Percentiles rank a stretch among this genome's conserved stretches.
Evolutionary conservation across 2,329 filamentous ascomycete species (phyloP).

Genomic region (Tolypocladium pustulatum): DNA sequence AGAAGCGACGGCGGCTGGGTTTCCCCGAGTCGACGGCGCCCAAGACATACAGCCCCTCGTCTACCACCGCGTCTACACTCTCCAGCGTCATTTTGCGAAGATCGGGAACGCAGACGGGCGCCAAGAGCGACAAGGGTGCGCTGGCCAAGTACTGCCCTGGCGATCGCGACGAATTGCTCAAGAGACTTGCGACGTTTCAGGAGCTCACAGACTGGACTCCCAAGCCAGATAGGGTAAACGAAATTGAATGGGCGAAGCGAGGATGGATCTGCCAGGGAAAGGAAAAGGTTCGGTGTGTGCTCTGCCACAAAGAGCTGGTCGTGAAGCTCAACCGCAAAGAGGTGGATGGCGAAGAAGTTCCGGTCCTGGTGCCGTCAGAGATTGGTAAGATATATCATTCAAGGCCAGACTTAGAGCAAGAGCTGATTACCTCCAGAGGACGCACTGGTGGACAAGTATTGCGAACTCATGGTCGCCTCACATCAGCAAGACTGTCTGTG

Average conservation of each 20-base stretch:
- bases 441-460: constrained; percentile 67
- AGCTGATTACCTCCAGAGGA: constrained; percentile 31
- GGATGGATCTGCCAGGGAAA: constrained; percentile 81
- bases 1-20: constrained; percentile 43
- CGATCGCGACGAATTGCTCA: constrained; percentile 74
- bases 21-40: constrained; percentile 28
- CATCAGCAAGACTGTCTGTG: constrained; percentile 80
- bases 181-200: constrained; percentile 75
- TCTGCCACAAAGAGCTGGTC: constrained; percentile 75
- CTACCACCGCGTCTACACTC: constrained; percentile 8
- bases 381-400: constrained; percentile 29
- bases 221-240: constrained; percentile 75
- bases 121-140: constrained; percentile 12
- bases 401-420: not conserved
- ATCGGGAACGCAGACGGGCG: constrained; percentile 1
- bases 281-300: constrained; percentile 75
- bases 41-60: constrained; percentile 9
- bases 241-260: constrained; percentile 88
- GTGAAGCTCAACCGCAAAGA: constrained; percentile 62
- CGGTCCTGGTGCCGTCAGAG: constrained; percentile 46
- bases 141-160: constrained; percentile 70
- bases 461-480: constrained; percentile 58
- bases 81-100: constrained; percentile 3
- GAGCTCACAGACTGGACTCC: constrained; percentile 90
- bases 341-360: constrained; percentile 42